Conservation (phyloP, 164 flowering plant genomes). For the Euptelea pleiosperma region DNA sequence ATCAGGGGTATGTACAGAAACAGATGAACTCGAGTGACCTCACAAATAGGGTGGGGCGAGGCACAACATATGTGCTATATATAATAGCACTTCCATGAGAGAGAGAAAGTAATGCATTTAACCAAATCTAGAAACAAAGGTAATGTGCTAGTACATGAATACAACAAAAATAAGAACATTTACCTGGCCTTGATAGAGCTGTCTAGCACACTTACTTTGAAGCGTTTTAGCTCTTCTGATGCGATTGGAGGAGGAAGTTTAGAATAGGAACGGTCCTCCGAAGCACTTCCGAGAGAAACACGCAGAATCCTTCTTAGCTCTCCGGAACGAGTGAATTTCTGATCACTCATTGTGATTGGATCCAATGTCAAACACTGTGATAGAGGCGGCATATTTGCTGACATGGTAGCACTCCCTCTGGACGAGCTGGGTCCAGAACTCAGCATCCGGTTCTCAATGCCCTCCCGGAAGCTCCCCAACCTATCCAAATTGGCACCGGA, state of each 20-base stretch:
- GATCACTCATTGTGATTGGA: constrained; percentile 55
- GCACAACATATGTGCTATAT: background rate
- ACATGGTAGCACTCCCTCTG: constrained; percentile 25
- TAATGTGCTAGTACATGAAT: background rate
- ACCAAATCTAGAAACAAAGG: constrained; percentile 2
- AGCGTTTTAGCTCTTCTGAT: constrained; percentile 54
- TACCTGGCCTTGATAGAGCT: constrained; percentile 42
- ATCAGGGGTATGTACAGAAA: background rate
- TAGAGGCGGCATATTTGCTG: constrained; percentile 41
- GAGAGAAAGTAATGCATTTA: background rate
- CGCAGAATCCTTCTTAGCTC: constrained; percentile 58
- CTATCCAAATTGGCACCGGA: constrained; percentile 53
- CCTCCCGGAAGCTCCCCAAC: constrained; percentile 77
- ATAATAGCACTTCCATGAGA: background rate
- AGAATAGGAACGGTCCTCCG: constrained; percentile 48
- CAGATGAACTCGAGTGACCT: no score
- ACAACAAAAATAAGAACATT: no score
- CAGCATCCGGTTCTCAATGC: constrained; percentile 42
- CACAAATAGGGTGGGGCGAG: no score
- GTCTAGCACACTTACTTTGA: constrained; percentile 48
- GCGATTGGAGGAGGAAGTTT: constrained; percentile 42
- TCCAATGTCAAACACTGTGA: constrained; percentile 58
- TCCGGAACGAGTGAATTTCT: constrained; percentile 42
- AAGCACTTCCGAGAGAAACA: constrained; percentile 35
- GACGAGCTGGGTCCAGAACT: constrained; percentile 37